Evolutionary conservation across 1,284 basidiomycete genomes (phyloP), one percentile per base, ranked within the genome.

Genomic region (Cutaneotrichosporon sp.): DNA sequence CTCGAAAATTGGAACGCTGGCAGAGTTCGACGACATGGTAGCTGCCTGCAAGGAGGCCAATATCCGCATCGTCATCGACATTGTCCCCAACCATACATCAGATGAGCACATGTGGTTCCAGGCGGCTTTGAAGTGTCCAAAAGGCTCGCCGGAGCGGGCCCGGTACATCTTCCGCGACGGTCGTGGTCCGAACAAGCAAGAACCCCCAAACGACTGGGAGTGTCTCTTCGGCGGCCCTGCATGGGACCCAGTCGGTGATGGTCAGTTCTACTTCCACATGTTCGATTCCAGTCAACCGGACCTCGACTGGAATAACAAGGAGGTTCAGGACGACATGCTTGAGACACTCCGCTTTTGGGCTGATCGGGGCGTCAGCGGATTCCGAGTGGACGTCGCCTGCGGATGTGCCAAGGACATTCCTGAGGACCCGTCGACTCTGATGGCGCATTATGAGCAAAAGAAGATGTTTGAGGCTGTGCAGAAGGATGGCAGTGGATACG

Each of bases 71-170:
- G 80, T 88, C 79, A 84, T 88, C 78, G 86, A 88, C 67, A 80
- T 89, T 3, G 87, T 88, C 26, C 82, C 85, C n/a, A 89, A 88
- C 70, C 87, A 88, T 70, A 83, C 82, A 5, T 87, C 84, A 2
- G 83, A 86, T 71, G 80, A 86, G 81, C 86, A 88, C 60, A 79
- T 78, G 19, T 89, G 87, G 87, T 90, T 88, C 75, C 66, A 80
- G 49, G 77, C 82, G 54, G 87, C 85, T 19, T 46, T 72, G n/a
- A 79, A 80, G 50, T 79, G 80, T 1, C 79, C 78, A 55, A 82
- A 81, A 61, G 71, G 79, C 3, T 52, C 52, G 34, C 41, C 41
- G 35, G 42, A 57, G 71, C 79, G 85, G 9, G 81, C 85, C 65
- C 85, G 84, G 81, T 88, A 87, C 73, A 80, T 86, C 61, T 88